Conservation (phyloP, 2,329 filamentous ascomycete species). For the Aspergillus melleus region DNA sequence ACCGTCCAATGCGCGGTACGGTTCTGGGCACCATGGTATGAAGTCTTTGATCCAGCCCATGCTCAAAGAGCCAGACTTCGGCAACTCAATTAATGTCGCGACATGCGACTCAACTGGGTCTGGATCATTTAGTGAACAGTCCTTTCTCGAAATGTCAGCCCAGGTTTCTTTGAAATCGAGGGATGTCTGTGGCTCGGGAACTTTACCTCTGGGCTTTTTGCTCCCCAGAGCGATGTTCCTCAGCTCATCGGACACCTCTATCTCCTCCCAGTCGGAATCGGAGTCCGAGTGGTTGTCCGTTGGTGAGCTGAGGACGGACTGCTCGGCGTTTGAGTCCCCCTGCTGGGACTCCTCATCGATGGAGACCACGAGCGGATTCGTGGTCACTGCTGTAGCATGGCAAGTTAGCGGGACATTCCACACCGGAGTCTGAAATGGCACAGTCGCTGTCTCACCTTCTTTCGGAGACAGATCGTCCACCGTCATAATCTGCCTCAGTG, state of each 20-base stretch:
- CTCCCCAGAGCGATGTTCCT: not conserved
- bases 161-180: too few species aligned
- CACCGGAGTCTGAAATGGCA: not conserved
- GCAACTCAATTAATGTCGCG: too few species aligned
- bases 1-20: not conserved
- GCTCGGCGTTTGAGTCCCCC: too few species aligned
- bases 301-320: not conserved
- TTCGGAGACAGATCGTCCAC: not conserved
- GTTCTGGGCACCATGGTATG: not conserved
- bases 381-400: not conserved
- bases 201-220: not conserved
- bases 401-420: not conserved
- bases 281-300: not conserved
- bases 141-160: too few species aligned
- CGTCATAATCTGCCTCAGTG: slow-evolving; percentile 1
- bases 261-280: not conserved
- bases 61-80: too few species aligned
- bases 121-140: too few species aligned
- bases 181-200: too few species aligned
- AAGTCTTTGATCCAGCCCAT: not conserved
- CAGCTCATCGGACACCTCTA: not conserved
- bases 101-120: too few species aligned
- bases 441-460: not conserved
- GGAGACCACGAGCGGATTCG: too few species aligned
- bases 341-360: not conserved